Evolutionary conservation across 2,329 filamentous ascomycete genomes (phyloP).

Genomic region (Coniochaeta hoffmannii): DNA sequence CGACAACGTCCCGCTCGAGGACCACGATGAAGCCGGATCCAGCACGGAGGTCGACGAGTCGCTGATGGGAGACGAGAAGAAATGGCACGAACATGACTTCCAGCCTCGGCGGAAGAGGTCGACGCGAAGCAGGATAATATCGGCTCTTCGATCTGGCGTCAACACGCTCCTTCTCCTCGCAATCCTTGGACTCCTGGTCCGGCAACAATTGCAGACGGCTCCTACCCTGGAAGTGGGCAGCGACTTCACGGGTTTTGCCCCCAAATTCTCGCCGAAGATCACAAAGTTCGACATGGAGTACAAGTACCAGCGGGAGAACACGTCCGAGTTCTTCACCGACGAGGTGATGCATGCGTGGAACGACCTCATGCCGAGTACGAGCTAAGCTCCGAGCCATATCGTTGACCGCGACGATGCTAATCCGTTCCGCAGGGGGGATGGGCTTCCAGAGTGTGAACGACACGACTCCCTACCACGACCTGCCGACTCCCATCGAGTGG

Average conservation of each 20-base stretch:
- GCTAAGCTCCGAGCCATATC: conserved; percentile 10
- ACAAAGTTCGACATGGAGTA: conserved; percentile 25
- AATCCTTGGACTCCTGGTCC: conserved; percentile 27
- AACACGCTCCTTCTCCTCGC: conserved; percentile 29
- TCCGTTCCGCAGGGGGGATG: conserved; percentile 20
- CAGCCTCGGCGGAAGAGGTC: conserved; percentile 15
- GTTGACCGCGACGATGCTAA: too few relatives aligned
- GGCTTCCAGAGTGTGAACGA: conserved; percentile 29
- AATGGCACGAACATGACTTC: conserved; percentile 16
- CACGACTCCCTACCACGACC: conserved; percentile 26
- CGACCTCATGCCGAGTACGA: conserved; percentile 21
- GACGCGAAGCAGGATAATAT: conserved; percentile 14
- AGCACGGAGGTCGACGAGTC: conserved; percentile 33
- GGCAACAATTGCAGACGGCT: conserved; percentile 18
- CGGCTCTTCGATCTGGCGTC: conserved; percentile 22
- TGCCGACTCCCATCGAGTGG: conserved; percentile 26
- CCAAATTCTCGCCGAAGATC: conserved; percentile 22
- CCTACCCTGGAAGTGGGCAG: conserved; percentile 23
- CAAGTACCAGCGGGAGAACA: conserved; percentile 26
- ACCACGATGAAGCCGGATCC: conserved; percentile 23
- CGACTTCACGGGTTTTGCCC: conserved; percentile 25
- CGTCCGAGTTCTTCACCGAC: conserved; percentile 27
- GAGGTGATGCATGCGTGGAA: conserved; percentile 27
- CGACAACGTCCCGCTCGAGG: conserved; percentile 22
- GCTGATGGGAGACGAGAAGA: conserved; percentile 30